phyloP scores from a whole-genome alignment of 495 filamentous ascomycete species.

The Articulospora tetracladia region DNA sequence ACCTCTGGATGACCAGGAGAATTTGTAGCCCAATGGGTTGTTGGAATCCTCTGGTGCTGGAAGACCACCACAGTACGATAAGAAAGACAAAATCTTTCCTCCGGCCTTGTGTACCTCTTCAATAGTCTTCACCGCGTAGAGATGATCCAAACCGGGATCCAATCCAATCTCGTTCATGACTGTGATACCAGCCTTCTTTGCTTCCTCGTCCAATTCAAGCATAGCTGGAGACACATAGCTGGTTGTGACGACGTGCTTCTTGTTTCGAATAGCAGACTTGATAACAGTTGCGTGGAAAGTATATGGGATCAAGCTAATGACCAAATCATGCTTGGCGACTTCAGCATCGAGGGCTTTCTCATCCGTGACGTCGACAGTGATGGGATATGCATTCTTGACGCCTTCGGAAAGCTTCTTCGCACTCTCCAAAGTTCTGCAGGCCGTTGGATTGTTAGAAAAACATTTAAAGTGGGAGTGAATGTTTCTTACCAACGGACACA shows the following conservation, averaged over 20 bases:
- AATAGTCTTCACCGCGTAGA: slow-evolving; percentile 90
- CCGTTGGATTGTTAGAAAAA: slow-evolving; percentile 34
- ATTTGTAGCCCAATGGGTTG: slow-evolving; percentile 96
- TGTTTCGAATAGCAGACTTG: slow-evolving; percentile 87
- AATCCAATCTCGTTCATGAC: slow-evolving; percentile 96
- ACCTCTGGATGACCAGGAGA: slow-evolving; percentile 82
- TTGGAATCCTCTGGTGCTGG: slow-evolving; percentile 78
- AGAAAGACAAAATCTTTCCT: slow-evolving; percentile 80
- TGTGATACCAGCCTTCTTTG: slow-evolving; percentile 90
- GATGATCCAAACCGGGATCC: slow-evolving; percentile 60
- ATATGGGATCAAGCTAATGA: slow-evolving; percentile 86
- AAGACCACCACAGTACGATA: slow-evolving; percentile 86
- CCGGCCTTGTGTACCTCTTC: slow-evolving; percentile 48
- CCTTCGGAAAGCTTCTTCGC: slow-evolving; percentile 72
- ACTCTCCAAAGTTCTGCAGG: slow-evolving; percentile 77
- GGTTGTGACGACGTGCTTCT: slow-evolving; percentile 97
- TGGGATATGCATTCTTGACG: slow-evolving; percentile 64
- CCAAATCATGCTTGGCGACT: slow-evolving; percentile 73
- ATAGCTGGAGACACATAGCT: slow-evolving; percentile 91
- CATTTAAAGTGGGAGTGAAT: background rate
- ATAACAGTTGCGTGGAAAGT: slow-evolving; percentile 88
- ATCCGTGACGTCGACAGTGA: slow-evolving; percentile 80
- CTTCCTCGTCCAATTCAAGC: slow-evolving; percentile 76
- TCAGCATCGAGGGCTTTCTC: slow-evolving; percentile 70
- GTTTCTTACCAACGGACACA: slow-evolving; percentile 74